A percentile compares a stretch with the other conserved stretches of the same genome.
These are phyloP conservation scores for Paxillus involutus DNA, from an alignment of 768 basidiomycete species.

Conservation along the genomic window DNA sequence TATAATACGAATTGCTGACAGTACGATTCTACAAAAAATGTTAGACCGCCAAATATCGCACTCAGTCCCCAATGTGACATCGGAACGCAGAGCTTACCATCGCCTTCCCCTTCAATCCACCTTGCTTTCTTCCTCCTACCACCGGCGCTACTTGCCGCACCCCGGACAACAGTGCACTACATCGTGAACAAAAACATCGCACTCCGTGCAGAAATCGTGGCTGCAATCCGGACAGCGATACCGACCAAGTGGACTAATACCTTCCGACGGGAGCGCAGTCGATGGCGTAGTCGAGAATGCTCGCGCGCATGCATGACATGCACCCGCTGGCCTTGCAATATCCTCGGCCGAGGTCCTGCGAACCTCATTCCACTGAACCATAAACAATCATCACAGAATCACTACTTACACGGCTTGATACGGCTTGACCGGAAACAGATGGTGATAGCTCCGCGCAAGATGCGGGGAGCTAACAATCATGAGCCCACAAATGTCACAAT, in stretches of 20 bases:
- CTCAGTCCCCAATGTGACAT: too few species aligned
- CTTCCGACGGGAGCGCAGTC: conserved; percentile 47
- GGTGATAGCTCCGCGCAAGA: conserved; percentile 93
- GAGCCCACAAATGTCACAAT: conserved; percentile 94
- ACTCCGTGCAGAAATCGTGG: conserved; percentile 91
- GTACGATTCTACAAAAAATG: too few species aligned
- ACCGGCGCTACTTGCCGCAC: conserved; percentile 53
- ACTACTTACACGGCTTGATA: conserved; percentile 76
- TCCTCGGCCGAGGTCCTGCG: conserved; percentile 42
- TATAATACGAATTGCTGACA: too few species aligned
- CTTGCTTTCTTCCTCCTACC: conserved; percentile 15
- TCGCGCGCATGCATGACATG: conserved; percentile 81
- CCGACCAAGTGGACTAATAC: conserved; percentile 80
- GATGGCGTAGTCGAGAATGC: conserved; percentile 54
- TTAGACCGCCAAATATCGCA: too few species aligned
- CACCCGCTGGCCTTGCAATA: conserved; percentile 30
- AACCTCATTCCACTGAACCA: conserved; percentile 1
- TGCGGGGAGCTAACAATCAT: conserved; percentile 99
- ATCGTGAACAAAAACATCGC: conserved; percentile 95
- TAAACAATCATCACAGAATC: not conserved
- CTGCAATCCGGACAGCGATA: conserved; percentile 88
- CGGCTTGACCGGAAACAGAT: conserved; percentile 90
- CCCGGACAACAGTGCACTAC: conserved; percentile 94
- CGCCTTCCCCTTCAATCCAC: not conserved
- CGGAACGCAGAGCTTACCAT: not conserved